Percentiles rank a stretch among this genome's conserved stretches.
phyloP scores from a whole-genome alignment of 2,329 filamentous ascomycete genomes.

The Sarocladium oryzae region DNA sequence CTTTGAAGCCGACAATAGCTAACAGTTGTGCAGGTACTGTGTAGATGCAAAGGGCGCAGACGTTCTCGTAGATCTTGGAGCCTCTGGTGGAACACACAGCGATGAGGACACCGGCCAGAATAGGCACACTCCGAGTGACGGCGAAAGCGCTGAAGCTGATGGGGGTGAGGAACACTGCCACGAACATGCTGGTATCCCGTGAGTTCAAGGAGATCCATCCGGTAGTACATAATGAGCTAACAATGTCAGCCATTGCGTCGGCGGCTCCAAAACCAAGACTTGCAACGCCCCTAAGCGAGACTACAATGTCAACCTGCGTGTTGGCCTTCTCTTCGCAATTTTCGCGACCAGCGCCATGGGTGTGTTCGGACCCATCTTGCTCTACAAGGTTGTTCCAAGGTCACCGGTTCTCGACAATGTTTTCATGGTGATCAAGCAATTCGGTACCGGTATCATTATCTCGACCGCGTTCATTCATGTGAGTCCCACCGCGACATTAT shows the following conservation, averaged over 20 bases:
- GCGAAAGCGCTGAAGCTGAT: constrained; percentile 19
- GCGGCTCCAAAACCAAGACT: constrained; percentile 31
- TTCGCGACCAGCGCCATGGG: constrained; percentile 62
- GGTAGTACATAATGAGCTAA: neutral
- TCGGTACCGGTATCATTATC: constrained; percentile 67
- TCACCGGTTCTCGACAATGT: constrained; percentile 35
- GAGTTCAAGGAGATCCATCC: constrained; percentile 22
- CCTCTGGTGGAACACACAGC: constrained; percentile 16
- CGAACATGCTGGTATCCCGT: constrained; percentile 72
- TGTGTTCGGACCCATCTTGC: constrained; percentile 61
- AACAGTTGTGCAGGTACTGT: constrained; percentile 46
- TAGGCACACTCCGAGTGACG: constrained; percentile 13
- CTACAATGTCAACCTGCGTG: constrained; percentile 62
- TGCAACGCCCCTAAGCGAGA: constrained; percentile 44
- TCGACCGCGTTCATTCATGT: constrained; percentile 66
- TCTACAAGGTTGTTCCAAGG: constrained; percentile 48
- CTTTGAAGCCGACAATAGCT: neutral
- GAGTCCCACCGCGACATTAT: constrained; percentile 18
- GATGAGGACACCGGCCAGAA: constrained; percentile 12
- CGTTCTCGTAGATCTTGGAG: constrained; percentile 44
- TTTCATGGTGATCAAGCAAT: constrained; percentile 64
- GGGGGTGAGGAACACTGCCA: constrained; percentile 49
- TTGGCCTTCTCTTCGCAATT: constrained; percentile 68
- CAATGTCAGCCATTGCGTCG: constrained; percentile 47
- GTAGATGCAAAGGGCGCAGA: constrained; percentile 53